Percentiles rank a stretch among this genome's conserved stretches.
phyloP scores from a whole-genome alignment of 148 eudicot species.

The Rheum nobile region DNA sequence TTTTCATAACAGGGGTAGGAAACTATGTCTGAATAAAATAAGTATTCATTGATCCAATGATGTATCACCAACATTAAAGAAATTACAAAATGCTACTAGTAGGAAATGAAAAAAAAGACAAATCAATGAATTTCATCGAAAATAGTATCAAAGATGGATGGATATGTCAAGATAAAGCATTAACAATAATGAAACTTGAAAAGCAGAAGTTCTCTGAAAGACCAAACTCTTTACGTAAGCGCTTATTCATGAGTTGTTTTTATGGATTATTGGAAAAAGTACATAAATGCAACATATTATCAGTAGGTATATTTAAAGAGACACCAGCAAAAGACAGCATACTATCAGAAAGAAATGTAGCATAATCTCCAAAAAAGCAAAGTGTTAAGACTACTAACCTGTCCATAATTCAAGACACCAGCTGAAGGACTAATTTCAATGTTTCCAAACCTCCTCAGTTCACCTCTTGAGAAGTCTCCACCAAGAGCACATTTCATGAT shows the following conservation, averaged over 20 bases:
- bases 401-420: slow-evolving; percentile 90
- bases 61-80: not conserved
- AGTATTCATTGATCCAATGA: not conserved
- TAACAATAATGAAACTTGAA: not conserved
- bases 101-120: not conserved
- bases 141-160: not conserved
- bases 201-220: not conserved
- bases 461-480: slow-evolving; percentile 57
- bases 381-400: slow-evolving; percentile 35
- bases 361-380: not conserved
- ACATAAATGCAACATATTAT: not conserved
- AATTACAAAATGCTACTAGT: not conserved
- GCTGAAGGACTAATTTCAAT: slow-evolving; percentile 95
- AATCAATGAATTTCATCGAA: not conserved
- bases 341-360: not conserved
- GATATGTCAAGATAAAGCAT: not conserved
- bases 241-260: not conserved
- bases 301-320: not conserved
- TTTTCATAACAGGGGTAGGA: not conserved
- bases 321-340: not conserved
- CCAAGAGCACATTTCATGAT: slow-evolving; percentile 64
- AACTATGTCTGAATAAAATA: not conserved
- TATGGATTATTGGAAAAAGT: not conserved
- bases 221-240: not conserved
- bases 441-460: slow-evolving; percentile 71